Base-by-base conservation (phyloP, 2,329 filamentous ascomycete genomes). In the Colletotrichum liriopes region DNA sequence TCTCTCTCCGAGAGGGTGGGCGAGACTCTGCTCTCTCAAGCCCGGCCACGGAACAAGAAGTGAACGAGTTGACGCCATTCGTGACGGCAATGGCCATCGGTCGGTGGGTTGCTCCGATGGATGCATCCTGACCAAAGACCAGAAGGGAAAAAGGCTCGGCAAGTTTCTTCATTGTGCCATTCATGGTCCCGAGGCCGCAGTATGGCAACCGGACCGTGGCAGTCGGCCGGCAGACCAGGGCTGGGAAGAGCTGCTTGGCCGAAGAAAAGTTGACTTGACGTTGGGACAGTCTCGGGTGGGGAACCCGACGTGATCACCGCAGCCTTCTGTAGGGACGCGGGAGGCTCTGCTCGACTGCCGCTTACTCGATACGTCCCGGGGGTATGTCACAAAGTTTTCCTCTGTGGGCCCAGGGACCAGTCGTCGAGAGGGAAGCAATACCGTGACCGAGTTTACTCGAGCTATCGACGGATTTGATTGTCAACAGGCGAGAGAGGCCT, bases 281-380 rank as follows among this genome's bases (percentile, higher is more conserved):
- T 71, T 68, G 65, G 58, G 65, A 71, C 68, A 63, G 56, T 68
- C 56, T 68, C 65, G 58, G 14, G 68, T 71, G 68, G 68, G 37
- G 68, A 68, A 37, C 23, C 59, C 59, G 43, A 37, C 59, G 45
- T 51, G 59, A 62, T 62, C 59, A 51, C 29, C 59, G 26, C 14
- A 37, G 29, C 18, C 20, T 26, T 59, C n/a, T 35, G 49, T 59
- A 51, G n/a, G 41, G 37, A 35, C 35, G 14, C 29, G 43, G 29
- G 68, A 71, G 68, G 68, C 68, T 71, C 68, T 68, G 68, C 63
- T 61, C 60, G 54, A 43, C 26, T 54, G 37, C 56, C 47, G 64
- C 41, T 62, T 63, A 67, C 35, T 45, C 47, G 41, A 49, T 52
- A 37, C 26, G 41, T 54, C 47, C 18, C 1, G 29, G 51, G 18